These are phyloP conservation scores for Chlamydomonas asymmetrica DNA, from an alignment of 139 green algal genomes.

Conservation along the genomic window DNA sequence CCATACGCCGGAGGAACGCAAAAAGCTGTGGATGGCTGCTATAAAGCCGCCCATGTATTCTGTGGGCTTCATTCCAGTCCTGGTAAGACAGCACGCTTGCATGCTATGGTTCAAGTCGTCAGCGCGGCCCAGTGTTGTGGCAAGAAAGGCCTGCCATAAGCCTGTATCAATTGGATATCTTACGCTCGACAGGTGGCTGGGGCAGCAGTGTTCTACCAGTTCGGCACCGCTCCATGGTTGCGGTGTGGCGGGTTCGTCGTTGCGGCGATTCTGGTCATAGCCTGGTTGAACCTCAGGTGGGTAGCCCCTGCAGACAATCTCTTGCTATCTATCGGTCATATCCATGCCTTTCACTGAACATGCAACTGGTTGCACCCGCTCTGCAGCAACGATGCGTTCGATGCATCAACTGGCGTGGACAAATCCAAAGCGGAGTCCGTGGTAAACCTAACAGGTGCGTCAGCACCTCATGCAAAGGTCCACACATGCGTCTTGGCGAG, in stretches of 20 bases:
- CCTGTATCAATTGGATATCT: not conserved
- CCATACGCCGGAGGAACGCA: too few species aligned
- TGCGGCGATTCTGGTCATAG: conserved; percentile 80
- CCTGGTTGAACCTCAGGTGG: conserved; percentile 95
- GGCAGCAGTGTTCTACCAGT: conserved; percentile 56
- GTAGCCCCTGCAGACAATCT: not conserved
- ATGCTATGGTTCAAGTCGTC: too few species aligned
- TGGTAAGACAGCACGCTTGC: too few species aligned
- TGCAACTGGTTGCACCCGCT: not conserved
- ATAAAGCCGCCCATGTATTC: conserved; percentile 96
- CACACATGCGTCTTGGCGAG: too few species aligned
- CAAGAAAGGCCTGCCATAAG: too few species aligned
- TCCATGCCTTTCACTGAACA: not conserved
- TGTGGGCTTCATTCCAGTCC: conserved; percentile 82
- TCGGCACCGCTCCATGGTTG: conserved; percentile 36
- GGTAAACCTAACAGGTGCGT: conserved; percentile 83
- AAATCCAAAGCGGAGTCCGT: conserved; percentile 89
- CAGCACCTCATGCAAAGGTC: too few species aligned
- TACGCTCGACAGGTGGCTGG: conserved; percentile 60
- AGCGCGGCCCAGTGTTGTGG: too few species aligned
- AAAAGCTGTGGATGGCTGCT: conserved; percentile 75
- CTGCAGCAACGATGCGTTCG: conserved; percentile 94
- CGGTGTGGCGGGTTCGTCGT: conserved; percentile 54
- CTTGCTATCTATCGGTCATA: too few species aligned
- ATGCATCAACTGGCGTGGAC: conserved; percentile 90